Evolutionary conservation across 768 basidiomycete species (phyloP).

Genomic region (Pulveroboletus sp.): DNA sequence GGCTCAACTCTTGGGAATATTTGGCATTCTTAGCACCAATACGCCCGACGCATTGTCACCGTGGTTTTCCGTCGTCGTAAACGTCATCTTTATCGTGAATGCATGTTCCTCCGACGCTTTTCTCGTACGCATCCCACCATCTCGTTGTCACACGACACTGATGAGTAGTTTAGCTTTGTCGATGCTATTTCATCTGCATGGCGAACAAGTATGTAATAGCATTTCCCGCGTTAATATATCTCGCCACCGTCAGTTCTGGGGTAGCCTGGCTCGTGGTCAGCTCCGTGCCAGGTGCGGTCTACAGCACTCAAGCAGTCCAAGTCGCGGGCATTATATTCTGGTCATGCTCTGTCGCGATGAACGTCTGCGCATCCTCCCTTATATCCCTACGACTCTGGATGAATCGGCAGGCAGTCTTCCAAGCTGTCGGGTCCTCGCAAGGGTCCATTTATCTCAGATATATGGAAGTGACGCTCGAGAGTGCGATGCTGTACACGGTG

Average conservation of each 20-base stretch:
- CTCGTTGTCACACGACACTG: background rate
- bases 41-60: constrained; percentile 11
- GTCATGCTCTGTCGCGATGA: constrained; percentile 13
- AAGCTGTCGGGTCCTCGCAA: constrained; percentile 10
- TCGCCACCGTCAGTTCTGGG: constrained; percentile 12
- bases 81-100: constrained; percentile 15
- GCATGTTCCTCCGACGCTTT: constrained; percentile 23
- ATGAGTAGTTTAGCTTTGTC: constrained; percentile 13
- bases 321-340: constrained; percentile 11
- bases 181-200: constrained; percentile 20
- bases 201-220: background rate
- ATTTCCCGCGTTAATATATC: constrained; percentile 9
- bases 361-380: constrained; percentile 10
- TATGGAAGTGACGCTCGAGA: constrained; percentile 25
- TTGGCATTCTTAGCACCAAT: constrained; percentile 5
- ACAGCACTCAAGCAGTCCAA: constrained; percentile 13
- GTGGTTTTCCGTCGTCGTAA: constrained; percentile 13
- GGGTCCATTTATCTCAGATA: constrained; percentile 19
- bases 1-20: constrained; percentile 7
- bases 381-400: constrained; percentile 18
- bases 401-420: constrained; percentile 11
- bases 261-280: constrained; percentile 15
- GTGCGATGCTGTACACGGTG: constrained; percentile 16
- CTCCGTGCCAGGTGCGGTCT: constrained; percentile 12
- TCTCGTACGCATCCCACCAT: constrained; percentile 10